phyloP scores from a whole-genome alignment of 441 rosid species.

The Croton laevigatus region DNA sequence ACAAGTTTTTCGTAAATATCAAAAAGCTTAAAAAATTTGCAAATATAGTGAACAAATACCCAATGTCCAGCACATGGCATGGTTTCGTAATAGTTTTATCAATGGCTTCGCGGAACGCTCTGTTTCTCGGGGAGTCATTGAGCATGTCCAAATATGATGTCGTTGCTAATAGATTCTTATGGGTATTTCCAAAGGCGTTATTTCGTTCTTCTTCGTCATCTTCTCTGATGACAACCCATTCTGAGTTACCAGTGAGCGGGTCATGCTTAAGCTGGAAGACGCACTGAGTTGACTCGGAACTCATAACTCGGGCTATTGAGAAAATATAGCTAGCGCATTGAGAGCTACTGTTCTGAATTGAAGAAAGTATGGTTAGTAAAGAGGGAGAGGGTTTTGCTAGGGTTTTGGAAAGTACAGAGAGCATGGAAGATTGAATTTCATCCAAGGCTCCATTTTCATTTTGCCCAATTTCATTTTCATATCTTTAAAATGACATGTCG shows the following conservation, averaged over 20 bases:
- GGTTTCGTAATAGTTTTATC: conserved; percentile 70
- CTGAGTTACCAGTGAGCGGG: conserved; percentile 83
- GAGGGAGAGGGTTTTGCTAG: conserved; percentile 23
- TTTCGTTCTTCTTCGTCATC: conserved; percentile 29
- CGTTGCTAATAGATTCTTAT: neutral
- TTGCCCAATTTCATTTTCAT: neutral
- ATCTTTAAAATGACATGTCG: neutral
- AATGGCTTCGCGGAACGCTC: conserved; percentile 71
- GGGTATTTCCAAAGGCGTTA: conserved; percentile 17
- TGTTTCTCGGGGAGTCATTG: conserved; percentile 72
- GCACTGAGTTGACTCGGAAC: conserved; percentile 52
- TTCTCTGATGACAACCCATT: conserved; percentile 82
- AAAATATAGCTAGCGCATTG: conserved; percentile 16
- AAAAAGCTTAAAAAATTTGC: neutral
- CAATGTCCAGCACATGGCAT: conserved; percentile 87
- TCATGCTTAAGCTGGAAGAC: conserved; percentile 80
- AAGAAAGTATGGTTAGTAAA: conserved; percentile 19
- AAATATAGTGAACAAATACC: conserved; percentile 36
- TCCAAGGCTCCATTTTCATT: neutral
- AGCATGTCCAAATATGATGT: conserved; percentile 40
- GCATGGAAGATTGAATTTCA: conserved; percentile 17
- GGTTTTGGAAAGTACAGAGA: conserved; percentile 36
- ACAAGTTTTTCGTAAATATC: neutral
- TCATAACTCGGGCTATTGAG: conserved; percentile 48
- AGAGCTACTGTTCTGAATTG: conserved; percentile 16